Base-by-base conservation (phyloP, 140 eudicot species). In the Oenanthe javanica region DNA sequence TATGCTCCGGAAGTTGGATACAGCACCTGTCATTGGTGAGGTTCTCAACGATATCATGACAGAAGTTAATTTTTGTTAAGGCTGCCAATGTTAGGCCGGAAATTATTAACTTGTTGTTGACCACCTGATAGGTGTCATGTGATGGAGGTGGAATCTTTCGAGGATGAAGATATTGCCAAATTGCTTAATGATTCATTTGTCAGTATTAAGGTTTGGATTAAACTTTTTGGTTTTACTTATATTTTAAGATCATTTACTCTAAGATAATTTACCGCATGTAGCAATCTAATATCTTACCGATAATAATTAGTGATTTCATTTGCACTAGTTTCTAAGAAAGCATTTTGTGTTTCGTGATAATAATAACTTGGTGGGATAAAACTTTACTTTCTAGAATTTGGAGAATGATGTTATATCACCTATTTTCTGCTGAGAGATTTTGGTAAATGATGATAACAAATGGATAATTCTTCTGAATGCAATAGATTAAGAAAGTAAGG, bases 21-120 rank as follows among this genome's bases (percentile, higher is more conserved):
- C 91, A 94, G 98, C 89, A 94, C 98, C 78, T 94, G 98, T 75
- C 98, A 94, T 59, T 94, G 98, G 98, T 94, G 85, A 86, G 97
- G 23, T 64, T 83, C 76, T 64, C 46, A 21, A 66, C 72, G 61
- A 76, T 42, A n/a, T 15, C 42, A n/a, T 19, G 48, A 45, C 27
- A 61, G 16, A 55, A 54, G n/a, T 45, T 15, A 23, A 31, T 31
- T 31, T 31, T 31, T 31, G 31, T 31, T 64, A 77, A 11, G 70
- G 51, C 38, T 66, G 43, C 55, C 73, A 59, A 50, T 72, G 43
- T 27, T 47, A 50, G 46, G 38, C n/a, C 10, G 9, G 36, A 67
- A 81, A 47, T 64, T 79, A 81, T 52, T 83, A 49, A 51, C 77
- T 59, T 57, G 36, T 27, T n/a, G 69, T 73, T 71, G 73, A 51